phyloP scores from a whole-genome alignment of 2,329 filamentous ascomycete species.

The Botrytis tulipae region DNA sequence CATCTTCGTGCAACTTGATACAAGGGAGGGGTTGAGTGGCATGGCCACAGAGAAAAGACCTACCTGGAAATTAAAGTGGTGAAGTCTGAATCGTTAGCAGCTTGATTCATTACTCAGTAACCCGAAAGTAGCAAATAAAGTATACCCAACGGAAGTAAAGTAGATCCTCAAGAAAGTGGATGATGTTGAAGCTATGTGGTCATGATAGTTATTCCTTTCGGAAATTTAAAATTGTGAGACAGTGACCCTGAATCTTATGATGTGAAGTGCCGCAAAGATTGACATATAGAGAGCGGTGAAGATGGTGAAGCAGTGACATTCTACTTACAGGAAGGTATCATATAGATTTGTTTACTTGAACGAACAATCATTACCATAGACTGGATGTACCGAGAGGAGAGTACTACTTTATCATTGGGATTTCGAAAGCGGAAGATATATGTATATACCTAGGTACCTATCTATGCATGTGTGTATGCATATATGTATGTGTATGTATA shows the following conservation, averaged over 20 bases:
- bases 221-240: constrained; percentile 9
- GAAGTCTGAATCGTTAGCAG: background rate
- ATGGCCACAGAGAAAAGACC: background rate
- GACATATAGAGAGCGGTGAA: constrained; percentile 15
- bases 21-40: background rate
- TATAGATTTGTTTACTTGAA: background rate
- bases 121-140: constrained; percentile 12
- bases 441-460: background rate
- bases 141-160: background rate
- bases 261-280: constrained; percentile 8
- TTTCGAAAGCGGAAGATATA: background rate
- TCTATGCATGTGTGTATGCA: background rate
- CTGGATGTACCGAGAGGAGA: background rate
- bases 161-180: constrained; percentile 4
- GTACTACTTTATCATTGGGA: background rate
- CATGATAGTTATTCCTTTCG: background rate
- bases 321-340: background rate
- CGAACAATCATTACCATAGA: background rate
- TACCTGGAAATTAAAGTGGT: constrained; percentile 15
- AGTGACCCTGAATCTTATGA: constrained; percentile 17
- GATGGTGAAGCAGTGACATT: background rate
- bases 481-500: background rate
- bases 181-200: constrained; percentile 10
- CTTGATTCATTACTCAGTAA: background rate
- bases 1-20: background rate